Evolutionary conservation across 1,139 yeast species (phyloP).

Genomic region (Arxiozyma slooffiae): DNA sequence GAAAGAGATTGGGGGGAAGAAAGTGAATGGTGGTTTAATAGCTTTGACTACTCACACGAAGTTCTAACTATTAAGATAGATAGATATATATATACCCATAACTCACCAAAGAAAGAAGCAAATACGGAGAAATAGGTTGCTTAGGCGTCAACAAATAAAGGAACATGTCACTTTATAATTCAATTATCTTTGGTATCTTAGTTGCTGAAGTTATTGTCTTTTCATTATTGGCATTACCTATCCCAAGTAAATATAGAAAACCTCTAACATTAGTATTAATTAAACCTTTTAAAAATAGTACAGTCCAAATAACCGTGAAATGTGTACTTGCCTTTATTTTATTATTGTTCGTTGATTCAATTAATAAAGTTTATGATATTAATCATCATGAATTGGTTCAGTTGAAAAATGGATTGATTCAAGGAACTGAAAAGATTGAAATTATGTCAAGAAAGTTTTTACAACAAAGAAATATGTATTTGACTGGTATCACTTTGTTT

Average conservation of each 20-base stretch:
- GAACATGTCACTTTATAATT: constrained; percentile 27
- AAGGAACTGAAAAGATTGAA: constrained; percentile 19
- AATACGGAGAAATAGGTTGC: neutral
- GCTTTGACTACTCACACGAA: no score
- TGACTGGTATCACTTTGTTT: constrained; percentile 91
- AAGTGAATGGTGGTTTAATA: neutral
- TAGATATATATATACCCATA: no score
- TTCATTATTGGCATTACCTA: constrained; percentile 72
- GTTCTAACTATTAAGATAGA: no score
- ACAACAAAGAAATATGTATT: constrained; percentile 92
- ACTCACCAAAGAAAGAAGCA: neutral
- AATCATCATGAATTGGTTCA: constrained; percentile 40
- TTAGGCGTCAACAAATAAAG: neutral
- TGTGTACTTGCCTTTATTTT: constrained; percentile 78
- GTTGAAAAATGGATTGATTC: neutral
- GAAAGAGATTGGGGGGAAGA: no score
- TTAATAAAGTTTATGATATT: constrained; percentile 70
- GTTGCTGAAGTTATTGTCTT: constrained; percentile 74
- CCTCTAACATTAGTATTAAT: constrained; percentile 55
- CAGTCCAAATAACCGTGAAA: constrained; percentile 67
- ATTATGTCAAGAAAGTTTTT: constrained; percentile 65
- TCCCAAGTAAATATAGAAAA: constrained; percentile 67
- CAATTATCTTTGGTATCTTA: constrained; percentile 55
- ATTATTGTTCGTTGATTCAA: constrained; percentile 78
- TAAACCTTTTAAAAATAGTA: constrained; percentile 60